Evolutionary conservation across 202 grass and related monocot species (phyloP).

Genomic region (Zizania palustris): DNA sequence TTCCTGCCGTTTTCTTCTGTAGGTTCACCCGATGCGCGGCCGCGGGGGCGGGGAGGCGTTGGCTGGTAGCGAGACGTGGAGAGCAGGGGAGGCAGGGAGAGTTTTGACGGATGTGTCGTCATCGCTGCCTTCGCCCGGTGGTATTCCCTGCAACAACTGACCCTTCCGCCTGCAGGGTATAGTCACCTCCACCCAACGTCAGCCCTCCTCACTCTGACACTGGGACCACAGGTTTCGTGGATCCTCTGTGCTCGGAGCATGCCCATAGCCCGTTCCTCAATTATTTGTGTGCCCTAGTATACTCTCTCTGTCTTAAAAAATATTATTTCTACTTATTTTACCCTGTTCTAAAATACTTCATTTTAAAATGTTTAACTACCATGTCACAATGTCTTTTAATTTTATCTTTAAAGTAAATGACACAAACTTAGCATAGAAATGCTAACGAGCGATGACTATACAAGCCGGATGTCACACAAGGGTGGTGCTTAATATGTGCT

Average conservation of each 20-base stretch:
- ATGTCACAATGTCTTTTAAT: too few species aligned
- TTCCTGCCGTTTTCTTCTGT: background rate
- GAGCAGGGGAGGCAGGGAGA: background rate
- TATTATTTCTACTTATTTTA: too few species aligned
- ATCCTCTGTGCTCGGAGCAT: background rate
- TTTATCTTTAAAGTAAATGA: too few species aligned
- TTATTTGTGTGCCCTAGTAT: background rate
- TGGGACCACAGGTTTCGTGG: background rate
- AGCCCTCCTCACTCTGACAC: slow-evolving; percentile 45
- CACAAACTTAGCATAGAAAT: slow-evolving; percentile 3
- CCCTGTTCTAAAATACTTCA: too few species aligned
- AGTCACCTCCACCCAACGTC: slow-evolving; percentile 50
- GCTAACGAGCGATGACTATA: slow-evolving; percentile 29
- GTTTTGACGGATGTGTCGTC: background rate
- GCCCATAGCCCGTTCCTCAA: background rate
- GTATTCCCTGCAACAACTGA: slow-evolving; percentile 44
- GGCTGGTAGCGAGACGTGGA: slow-evolving; percentile 1
- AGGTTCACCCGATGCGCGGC: background rate
- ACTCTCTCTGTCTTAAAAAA: too few species aligned
- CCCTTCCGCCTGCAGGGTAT: slow-evolving; percentile 39
- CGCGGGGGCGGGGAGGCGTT: slow-evolving; percentile 5
- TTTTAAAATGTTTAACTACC: too few species aligned
- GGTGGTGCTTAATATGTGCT: slow-evolving; percentile 14
- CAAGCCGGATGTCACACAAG: slow-evolving; percentile 19
- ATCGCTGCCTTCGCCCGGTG: slow-evolving; percentile 25